Percentiles rank a stretch among this genome's conserved stretches.
Evolutionary conservation across 163 green algal genomes (phyloP).

Genomic region (Coccomyxa subellipsoidea): DNA sequence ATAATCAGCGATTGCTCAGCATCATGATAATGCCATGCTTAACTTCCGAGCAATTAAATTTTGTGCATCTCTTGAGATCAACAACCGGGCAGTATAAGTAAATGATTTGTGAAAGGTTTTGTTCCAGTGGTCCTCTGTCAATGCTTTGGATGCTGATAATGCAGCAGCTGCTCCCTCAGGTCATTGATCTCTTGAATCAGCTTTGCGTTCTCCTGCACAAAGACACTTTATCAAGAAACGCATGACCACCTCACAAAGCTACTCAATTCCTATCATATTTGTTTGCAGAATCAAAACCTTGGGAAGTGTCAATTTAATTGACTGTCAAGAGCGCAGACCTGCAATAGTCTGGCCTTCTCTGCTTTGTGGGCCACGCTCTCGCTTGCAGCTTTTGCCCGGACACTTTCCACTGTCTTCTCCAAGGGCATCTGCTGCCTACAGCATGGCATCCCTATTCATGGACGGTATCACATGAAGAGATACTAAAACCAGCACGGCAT

Average conservation of each 20-base stretch:
- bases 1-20: too few species aligned
- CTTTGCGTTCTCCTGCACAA: neutral
- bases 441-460: neutral
- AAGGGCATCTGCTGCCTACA: constrained; percentile 74
- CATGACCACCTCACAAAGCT: neutral
- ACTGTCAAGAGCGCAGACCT: too few species aligned
- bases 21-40: too few species aligned
- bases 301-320: neutral
- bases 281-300: neutral
- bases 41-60: too few species aligned
- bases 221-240: neutral
- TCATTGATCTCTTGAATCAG: neutral
- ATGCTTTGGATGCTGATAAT: neutral
- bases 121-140: too few species aligned
- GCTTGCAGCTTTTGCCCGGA: constrained; percentile 77
- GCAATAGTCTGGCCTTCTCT: constrained; percentile 63
- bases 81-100: too few species aligned
- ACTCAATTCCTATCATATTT: neutral
- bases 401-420: constrained; percentile 73
- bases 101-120: too few species aligned
- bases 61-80: too few species aligned
- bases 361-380: constrained; percentile 65
- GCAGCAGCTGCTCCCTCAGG: neutral
- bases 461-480: neutral
- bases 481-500: neutral